A percentile compares a stretch with the other conserved stretches of the same genome.
Evolutionary conservation across 306 rosid genomes (phyloP).

Genomic region (Medicago truncatula): MtrunA17r5.0-ANR NC_053047.1:3058501-3059000

Average conservation of each 20-base stretch:
- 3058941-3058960: neutral
- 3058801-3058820: slow-evolving; percentile 16
- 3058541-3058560: slow-evolving; percentile 32
- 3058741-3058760: neutral
- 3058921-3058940: slow-evolving; percentile 8
- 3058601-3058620: neutral
- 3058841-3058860: slow-evolving; percentile 20
- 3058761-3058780: slow-evolving; percentile 13
- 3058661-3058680: slow-evolving; percentile 20
- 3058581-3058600: slow-evolving; percentile 37
- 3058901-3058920: neutral
- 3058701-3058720: slow-evolving; percentile 2
- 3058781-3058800: slow-evolving; percentile 5
- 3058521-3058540: slow-evolving; percentile 7
- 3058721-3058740: slow-evolving; percentile 12
- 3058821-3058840: neutral
- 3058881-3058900: slow-evolving; percentile 2
- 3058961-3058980: slow-evolving; percentile 8
- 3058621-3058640: slow-evolving; percentile 15
- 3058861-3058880: slow-evolving; percentile 3
- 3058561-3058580: slow-evolving; percentile 36
- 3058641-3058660: slow-evolving; percentile 29
- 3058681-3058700: neutral
- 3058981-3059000: slow-evolving; percentile 10
- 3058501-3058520: slow-evolving; percentile 32